A percentile compares a stretch with the other conserved stretches of the same genome.
These are phyloP conservation scores for Casuarina glauca DNA, from an alignment of 306 rosid species.

Conservation along the genomic window DNA sequence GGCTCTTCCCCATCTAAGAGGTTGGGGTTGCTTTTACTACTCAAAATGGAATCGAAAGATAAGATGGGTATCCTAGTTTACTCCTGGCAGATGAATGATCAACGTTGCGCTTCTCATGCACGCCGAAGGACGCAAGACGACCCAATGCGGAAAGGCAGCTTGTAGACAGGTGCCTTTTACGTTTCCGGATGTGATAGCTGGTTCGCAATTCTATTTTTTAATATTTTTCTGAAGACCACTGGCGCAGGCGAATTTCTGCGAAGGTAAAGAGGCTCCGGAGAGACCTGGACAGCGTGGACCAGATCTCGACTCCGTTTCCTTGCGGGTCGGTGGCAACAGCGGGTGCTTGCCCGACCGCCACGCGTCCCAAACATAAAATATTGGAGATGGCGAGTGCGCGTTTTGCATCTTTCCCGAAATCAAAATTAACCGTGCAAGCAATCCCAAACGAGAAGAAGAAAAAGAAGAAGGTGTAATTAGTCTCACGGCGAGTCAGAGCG, in stretches of 20 bases:
- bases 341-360: conserved; percentile 14
- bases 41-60: too few species aligned
- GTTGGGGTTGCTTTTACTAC: too few species aligned
- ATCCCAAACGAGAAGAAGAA: not conserved
- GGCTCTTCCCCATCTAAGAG: too few species aligned
- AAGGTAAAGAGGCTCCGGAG: too few species aligned
- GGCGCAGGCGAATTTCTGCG: too few species aligned
- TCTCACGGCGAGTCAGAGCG: not conserved
- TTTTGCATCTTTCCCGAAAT: conserved; percentile 27
- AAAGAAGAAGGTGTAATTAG: not conserved
- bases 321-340: conserved; percentile 13
- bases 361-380: conserved; percentile 12
- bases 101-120: too few species aligned
- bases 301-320: not conserved
- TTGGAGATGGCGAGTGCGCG: not conserved
- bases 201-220: not conserved
- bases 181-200: not conserved
- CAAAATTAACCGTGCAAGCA: conserved; percentile 26
- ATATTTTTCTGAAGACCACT: not conserved
- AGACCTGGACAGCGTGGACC: too few species aligned
- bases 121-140: not conserved
- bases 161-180: not conserved
- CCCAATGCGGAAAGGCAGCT: not conserved
- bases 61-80: too few species aligned
- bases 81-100: too few species aligned